A percentile compares a stretch with the other conserved stretches of the same genome.
Conservation (phyloP, 768 basidiomycete species). For the Rhodocollybia butyracea region DNA sequence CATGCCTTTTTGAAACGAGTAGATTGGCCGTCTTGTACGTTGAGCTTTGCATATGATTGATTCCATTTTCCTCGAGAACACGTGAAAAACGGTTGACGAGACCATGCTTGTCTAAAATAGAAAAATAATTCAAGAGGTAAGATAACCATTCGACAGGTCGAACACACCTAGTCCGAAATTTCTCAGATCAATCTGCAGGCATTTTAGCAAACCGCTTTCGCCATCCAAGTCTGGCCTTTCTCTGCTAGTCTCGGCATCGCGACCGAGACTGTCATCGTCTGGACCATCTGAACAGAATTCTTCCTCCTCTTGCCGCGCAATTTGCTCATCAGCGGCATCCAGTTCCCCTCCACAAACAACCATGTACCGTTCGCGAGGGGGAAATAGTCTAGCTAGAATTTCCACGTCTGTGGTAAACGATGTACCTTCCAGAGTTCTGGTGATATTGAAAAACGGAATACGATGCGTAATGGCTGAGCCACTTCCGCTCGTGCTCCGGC, state of each 20-base stretch:
- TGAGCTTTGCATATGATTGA: conserved; percentile 83
- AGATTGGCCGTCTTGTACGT: conserved; percentile 84
- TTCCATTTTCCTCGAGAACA: conserved; percentile 65
- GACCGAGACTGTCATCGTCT: conserved; percentile 2
- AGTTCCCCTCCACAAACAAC: conserved; percentile 71
- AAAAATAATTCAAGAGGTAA: conserved; percentile 2
- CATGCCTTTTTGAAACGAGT: conserved; percentile 60
- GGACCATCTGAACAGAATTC: not conserved
- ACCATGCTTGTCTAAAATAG: conserved; percentile 63
- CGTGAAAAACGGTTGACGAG: conserved; percentile 75
- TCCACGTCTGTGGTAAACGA: conserved; percentile 71
- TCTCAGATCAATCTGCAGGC: conserved; percentile 73
- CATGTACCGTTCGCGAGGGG: conserved; percentile 67
- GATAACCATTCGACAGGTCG: not conserved
- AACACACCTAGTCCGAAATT: conserved; percentile 65
- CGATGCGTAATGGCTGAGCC: conserved; percentile 3
- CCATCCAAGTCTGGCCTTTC: conserved; percentile 29
- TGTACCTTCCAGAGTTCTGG: conserved; percentile 71
- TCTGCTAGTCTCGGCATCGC: conserved; percentile 37
- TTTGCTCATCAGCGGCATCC: conserved; percentile 48
- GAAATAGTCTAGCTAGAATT: conserved; percentile 67
- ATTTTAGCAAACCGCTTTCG: conserved; percentile 47
- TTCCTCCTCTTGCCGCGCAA: conserved; percentile 8
- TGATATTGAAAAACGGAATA: conserved; percentile 82
- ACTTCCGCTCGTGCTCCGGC: not conserved